A percentile compares a stretch with the other conserved stretches of the same genome.
phyloP scores from a whole-genome alignment of 108 stramenopile species.

The Schizochytrium sp. region DNA sequence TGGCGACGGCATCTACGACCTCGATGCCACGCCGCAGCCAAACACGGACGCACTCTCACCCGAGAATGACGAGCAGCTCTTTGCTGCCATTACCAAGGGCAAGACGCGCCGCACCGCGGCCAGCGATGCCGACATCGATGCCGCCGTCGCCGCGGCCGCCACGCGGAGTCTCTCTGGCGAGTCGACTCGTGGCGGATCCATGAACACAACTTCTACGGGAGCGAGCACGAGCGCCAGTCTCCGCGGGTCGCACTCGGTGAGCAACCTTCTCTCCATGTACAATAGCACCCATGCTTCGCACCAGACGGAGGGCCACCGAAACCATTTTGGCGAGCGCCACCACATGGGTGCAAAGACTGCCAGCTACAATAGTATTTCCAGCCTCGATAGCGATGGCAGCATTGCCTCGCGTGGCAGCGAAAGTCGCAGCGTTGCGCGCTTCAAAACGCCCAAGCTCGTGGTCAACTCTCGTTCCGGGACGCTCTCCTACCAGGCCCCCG shows the following conservation, averaged over 20 bases:
- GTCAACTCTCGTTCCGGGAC: not conserved
- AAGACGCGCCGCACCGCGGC: not conserved
- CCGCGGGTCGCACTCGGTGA: not conserved
- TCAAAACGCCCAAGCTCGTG: not conserved
- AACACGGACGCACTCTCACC: not conserved
- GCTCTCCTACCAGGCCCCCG: not conserved
- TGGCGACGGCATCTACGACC: not conserved
- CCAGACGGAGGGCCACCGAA: too few relatives aligned
- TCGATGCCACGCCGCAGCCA: not conserved
- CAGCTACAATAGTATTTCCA: not conserved
- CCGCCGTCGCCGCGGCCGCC: not conserved
- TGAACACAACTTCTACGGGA: not conserved
- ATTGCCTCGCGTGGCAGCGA: not conserved
- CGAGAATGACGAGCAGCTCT: not conserved
- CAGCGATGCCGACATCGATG: not conserved
- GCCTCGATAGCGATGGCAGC: not conserved
- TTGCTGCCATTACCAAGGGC: not conserved
- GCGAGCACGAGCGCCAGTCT: not conserved
- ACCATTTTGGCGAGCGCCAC: too few relatives aligned
- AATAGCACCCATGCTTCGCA: not conserved
- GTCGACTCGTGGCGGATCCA: too few relatives aligned
- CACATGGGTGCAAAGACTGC: not conserved
- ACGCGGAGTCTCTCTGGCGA: not conserved
- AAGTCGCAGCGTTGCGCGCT: not conserved
- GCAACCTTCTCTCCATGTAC: not conserved